Evolutionary conservation across 2,329 filamentous ascomycete genomes (phyloP).

Genomic region (Sarocladium brachiariae): DNA sequence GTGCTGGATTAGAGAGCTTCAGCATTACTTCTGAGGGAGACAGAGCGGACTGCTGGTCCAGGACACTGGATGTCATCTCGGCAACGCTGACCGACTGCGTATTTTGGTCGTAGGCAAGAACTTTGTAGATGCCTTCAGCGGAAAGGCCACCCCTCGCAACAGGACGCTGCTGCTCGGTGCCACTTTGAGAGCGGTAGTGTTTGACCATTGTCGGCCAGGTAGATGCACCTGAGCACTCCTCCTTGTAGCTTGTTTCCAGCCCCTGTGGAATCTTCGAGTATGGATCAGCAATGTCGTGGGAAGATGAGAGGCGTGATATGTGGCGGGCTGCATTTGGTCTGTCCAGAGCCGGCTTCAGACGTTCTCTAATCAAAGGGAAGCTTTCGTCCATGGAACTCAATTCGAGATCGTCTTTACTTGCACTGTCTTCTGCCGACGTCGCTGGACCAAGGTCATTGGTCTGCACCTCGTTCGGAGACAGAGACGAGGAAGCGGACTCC

Average conservation of each 20-base stretch:
- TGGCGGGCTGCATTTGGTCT: constrained; percentile 13
- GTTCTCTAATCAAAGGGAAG: constrained; percentile 24
- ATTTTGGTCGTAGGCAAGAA: constrained; percentile 57
- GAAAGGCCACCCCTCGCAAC: too few species aligned
- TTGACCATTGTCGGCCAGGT: constrained; percentile 30
- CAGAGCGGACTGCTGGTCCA: constrained; percentile 40
- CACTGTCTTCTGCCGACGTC: not conserved
- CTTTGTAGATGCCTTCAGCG: constrained; percentile 42
- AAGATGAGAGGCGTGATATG: constrained; percentile 7
- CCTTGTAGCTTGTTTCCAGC: constrained; percentile 38
- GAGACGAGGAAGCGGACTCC: constrained; percentile 19
- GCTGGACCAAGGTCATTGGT: not conserved
- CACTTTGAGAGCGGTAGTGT: constrained; percentile 16
- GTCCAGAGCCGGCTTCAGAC: constrained; percentile 24
- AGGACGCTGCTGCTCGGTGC: not conserved
- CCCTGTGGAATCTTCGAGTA: constrained; percentile 41
- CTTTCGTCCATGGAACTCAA: constrained; percentile 35
- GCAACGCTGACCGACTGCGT: constrained; percentile 51
- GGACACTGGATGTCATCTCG: constrained; percentile 51
- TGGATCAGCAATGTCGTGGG: constrained; percentile 23
- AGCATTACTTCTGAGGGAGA: constrained; percentile 55
- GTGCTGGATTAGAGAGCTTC: constrained; percentile 53
- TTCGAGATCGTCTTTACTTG: constrained; percentile 21
- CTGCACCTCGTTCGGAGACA: constrained; percentile 17
- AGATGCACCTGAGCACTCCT: constrained; percentile 32